These are phyloP conservation scores for Groenewaldozyma tartarivorans DNA, from an alignment of 805 yeast species.

Conservation along the genomic window DNA sequence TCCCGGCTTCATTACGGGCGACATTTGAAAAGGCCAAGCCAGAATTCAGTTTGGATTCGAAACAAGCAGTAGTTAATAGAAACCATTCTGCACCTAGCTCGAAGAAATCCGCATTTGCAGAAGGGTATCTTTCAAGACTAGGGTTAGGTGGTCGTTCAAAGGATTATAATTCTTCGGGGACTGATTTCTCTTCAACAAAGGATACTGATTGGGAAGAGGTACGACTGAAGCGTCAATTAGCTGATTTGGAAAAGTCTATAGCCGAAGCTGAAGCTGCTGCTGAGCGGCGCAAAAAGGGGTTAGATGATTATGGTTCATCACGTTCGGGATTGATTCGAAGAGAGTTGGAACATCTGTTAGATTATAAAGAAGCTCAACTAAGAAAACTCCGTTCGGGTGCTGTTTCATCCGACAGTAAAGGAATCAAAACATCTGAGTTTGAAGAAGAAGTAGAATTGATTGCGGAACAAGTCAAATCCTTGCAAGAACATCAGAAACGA, in stretches of 20 bases:
- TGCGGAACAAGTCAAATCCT: conserved; percentile 63
- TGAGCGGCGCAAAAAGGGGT: conserved; percentile 28
- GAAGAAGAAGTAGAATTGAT: conserved; percentile 56
- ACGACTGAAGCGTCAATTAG: conserved; percentile 66
- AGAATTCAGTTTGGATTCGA: conserved; percentile 42
- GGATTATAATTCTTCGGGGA: conserved; percentile 37
- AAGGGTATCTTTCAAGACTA: conserved; percentile 48
- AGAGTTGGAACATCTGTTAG: conserved; percentile 75
- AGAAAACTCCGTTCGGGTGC: conserved; percentile 28
- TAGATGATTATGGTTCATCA: conserved; percentile 25
- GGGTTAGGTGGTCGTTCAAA: conserved; percentile 35
- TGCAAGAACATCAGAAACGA: conserved; percentile 56
- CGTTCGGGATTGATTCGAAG: conserved; percentile 34
- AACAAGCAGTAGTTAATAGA: conserved; percentile 36
- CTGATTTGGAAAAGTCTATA: conserved; percentile 61
- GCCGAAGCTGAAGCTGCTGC: conserved; percentile 45
- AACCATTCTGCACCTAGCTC: conserved; percentile 12
- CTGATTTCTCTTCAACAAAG: conserved; percentile 57
- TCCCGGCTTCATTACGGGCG: conserved; percentile 87
- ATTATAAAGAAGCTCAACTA: conserved; percentile 61
- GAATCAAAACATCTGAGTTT: conserved; percentile 20
- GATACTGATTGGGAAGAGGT: conserved; percentile 86
- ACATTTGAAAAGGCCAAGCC: conserved; percentile 83
- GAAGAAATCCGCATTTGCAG: conserved; percentile 23
- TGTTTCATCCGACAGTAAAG: conserved; percentile 8